Evolutionary conservation across 805 yeast genomes (phyloP).

Genomic region (Candida adriatica): DNA sequence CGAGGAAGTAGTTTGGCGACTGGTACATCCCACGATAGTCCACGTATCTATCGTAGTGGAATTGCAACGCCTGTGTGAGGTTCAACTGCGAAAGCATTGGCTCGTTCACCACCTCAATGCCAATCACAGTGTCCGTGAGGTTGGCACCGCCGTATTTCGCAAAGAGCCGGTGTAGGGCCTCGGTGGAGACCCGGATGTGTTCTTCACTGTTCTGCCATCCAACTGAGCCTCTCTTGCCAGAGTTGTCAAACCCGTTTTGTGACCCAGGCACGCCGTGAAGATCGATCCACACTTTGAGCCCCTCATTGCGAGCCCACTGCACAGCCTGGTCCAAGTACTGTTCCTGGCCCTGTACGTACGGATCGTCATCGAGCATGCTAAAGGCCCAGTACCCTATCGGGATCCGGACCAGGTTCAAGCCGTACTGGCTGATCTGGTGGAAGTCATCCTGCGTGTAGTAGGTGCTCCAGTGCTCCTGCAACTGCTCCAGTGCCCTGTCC

Average conservation of each 20-base stretch:
- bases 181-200: slow-evolving; percentile 41
- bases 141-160: slow-evolving; percentile 42
- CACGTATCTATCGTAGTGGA: slow-evolving; percentile 28
- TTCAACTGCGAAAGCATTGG: slow-evolving; percentile 53
- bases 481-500: slow-evolving; percentile 33
- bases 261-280: slow-evolving; percentile 81
- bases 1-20: slow-evolving; percentile 36
- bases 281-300: slow-evolving; percentile 65
- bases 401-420: slow-evolving; percentile 64
- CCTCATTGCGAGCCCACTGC: slow-evolving; percentile 57
- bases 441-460: slow-evolving; percentile 59
- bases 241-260: slow-evolving; percentile 81
- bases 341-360: slow-evolving; percentile 62
- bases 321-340: slow-evolving; percentile 57
- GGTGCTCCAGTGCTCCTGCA: slow-evolving; percentile 48
- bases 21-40: slow-evolving; percentile 18
- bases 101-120: slow-evolving; percentile 66
- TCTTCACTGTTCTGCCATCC: slow-evolving; percentile 35
- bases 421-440: slow-evolving; percentile 39
- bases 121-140: slow-evolving; percentile 53
- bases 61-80: slow-evolving; percentile 27
- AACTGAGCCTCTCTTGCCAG: slow-evolving; percentile 50
- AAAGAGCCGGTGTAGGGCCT: slow-evolving; percentile 43
- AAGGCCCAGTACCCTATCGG: slow-evolving; percentile 83
- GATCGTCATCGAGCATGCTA: slow-evolving; percentile 37